phyloP scores from a whole-genome alignment of 371 early-diverging fungal species.

The Paraphysoderma sedebokerense region DNA sequence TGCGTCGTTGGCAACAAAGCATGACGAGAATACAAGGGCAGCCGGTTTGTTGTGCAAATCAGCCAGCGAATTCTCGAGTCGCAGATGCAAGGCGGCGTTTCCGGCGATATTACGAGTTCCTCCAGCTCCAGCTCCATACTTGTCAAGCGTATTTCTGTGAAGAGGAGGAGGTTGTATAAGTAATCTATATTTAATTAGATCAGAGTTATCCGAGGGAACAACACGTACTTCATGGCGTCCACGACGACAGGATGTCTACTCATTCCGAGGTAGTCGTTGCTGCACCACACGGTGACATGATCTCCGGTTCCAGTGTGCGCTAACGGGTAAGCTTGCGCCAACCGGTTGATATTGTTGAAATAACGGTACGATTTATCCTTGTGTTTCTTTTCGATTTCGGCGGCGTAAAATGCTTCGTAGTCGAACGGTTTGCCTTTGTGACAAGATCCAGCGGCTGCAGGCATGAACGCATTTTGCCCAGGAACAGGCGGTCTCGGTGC shows the following conservation, averaged over 20 bases:
- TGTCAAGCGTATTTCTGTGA: constrained; percentile 56
- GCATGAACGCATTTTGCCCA: background rate
- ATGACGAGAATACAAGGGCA: constrained; percentile 92
- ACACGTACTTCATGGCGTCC: constrained; percentile 68
- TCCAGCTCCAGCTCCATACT: constrained; percentile 95
- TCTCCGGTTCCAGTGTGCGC: constrained; percentile 78
- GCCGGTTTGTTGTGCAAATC: constrained; percentile 78
- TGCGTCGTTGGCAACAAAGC: constrained; percentile 97
- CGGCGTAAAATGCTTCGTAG: constrained; percentile 69
- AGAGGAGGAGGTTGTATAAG: background rate
- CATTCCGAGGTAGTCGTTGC: constrained; percentile 97
- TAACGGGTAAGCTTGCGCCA: constrained; percentile 76
- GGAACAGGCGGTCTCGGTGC: background rate
- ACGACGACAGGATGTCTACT: constrained; percentile 67
- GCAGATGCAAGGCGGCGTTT: constrained; percentile 83
- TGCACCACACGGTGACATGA: constrained; percentile 96
- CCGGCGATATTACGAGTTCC: constrained; percentile 99
- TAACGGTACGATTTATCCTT: constrained; percentile 92
- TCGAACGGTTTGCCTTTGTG: constrained; percentile 45
- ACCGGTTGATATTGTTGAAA: constrained; percentile 97
- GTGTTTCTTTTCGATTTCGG: constrained; percentile 83
- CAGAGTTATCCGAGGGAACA: constrained; percentile 3
- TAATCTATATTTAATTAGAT: constrained; percentile 1
- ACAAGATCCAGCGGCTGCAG: background rate
- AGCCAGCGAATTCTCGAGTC: constrained; percentile 83